Evolutionary conservation across 345 rosid species (phyloP).

Genomic region (Jatropha curcas): DNA sequence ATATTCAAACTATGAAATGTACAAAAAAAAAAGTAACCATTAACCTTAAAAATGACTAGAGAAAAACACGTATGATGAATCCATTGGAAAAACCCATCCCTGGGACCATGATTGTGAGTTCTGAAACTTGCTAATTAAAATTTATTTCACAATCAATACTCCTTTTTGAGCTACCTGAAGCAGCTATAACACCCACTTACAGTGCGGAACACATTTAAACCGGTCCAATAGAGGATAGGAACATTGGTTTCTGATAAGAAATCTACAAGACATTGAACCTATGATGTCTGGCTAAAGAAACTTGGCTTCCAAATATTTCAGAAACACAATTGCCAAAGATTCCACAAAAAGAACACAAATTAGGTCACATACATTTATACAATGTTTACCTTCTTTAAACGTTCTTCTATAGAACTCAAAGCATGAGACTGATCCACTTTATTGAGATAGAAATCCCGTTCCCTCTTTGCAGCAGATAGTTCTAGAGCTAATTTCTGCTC

Average conservation of each 20-base stretch:
- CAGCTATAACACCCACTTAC: background rate
- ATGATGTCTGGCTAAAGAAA: background rate
- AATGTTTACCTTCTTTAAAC: conserved; percentile 68
- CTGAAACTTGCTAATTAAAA: background rate
- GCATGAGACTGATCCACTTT: conserved; percentile 78
- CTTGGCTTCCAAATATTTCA: background rate
- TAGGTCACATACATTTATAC: background rate
- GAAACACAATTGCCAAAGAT: background rate
- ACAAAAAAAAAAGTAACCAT: background rate
- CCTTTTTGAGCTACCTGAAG: no score
- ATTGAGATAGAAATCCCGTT: conserved; percentile 76
- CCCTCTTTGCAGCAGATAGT: conserved; percentile 88
- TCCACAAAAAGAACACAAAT: background rate
- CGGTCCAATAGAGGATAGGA: background rate
- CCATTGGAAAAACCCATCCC: no score
- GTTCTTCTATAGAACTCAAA: conserved; percentile 64
- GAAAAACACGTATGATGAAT: no score
- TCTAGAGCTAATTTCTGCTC: conserved; percentile 84
- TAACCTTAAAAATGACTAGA: background rate
- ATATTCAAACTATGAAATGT: background rate
- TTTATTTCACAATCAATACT: background rate
- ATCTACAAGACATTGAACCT: background rate
- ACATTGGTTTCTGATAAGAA: background rate
- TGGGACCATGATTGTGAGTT: background rate
- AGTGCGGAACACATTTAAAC: background rate